A percentile compares a stretch with the other conserved stretches of the same genome.
These are phyloP conservation scores for Blastobotrys proliferans DNA, from an alignment of 1,139 yeast species.

Conservation along the genomic window DNA sequence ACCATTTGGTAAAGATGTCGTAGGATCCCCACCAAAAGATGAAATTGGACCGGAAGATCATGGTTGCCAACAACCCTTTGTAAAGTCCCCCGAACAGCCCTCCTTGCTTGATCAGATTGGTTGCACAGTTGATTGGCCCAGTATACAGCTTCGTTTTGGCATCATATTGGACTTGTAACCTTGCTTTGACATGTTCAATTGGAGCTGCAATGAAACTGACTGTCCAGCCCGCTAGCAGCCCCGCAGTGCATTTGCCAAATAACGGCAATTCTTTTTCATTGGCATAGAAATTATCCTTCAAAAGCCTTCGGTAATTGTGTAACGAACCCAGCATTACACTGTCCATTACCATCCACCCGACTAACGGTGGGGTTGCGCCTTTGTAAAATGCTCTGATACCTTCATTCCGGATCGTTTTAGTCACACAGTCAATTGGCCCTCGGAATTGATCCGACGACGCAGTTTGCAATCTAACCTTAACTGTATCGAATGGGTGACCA, in stretches of 20 bases:
- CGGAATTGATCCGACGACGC: slow-evolving; percentile 65
- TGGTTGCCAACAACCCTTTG: slow-evolving; percentile 78
- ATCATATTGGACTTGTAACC: slow-evolving; percentile 86
- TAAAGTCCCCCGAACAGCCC: slow-evolving; percentile 78
- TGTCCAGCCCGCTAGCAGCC: slow-evolving; percentile 77
- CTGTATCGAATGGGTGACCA: slow-evolving; percentile 92
- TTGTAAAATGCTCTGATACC: slow-evolving; percentile 76
- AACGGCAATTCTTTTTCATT: slow-evolving; percentile 60
- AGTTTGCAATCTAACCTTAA: slow-evolving; percentile 84
- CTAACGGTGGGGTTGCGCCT: slow-evolving; percentile 87
- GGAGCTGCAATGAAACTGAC: slow-evolving; percentile 95
- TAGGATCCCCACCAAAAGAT: slow-evolving; percentile 95
- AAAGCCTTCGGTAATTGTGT: slow-evolving; percentile 65
- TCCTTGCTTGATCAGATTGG: slow-evolving; percentile 44
- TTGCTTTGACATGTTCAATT: slow-evolving; percentile 82
- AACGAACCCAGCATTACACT: slow-evolving; percentile 77
- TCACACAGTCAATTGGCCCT: slow-evolving; percentile 79
- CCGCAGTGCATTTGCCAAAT: slow-evolving; percentile 71
- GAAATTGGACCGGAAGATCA: slow-evolving; percentile 83
- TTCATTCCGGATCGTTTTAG: slow-evolving; percentile 66
- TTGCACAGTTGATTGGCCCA: slow-evolving; percentile 75
- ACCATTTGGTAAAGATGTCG: slow-evolving; percentile 68
- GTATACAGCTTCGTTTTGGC: slow-evolving; percentile 60
- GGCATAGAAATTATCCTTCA: slow-evolving; percentile 60
- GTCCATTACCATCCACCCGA: slow-evolving; percentile 95